These are phyloP conservation scores for bread wheat (Triticum aestivum) DNA, from an alignment of 176 grass and related monocot species.

Conservation along the genomic window DNA sequence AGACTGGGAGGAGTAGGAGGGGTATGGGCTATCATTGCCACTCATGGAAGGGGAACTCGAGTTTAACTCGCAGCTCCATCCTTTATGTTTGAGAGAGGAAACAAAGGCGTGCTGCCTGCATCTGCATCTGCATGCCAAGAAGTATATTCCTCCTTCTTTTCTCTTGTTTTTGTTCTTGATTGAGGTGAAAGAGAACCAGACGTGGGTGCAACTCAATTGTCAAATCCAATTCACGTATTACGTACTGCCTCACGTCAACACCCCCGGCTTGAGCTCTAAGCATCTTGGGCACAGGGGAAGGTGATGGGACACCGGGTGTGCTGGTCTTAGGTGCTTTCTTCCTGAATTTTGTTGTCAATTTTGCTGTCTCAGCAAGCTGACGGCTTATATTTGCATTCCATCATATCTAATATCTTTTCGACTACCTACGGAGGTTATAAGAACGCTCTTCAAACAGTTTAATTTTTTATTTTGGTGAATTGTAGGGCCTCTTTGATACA, in stretches of 20 bases:
- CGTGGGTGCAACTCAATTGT: not conserved
- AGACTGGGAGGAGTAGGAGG: not conserved
- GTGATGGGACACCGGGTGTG: constrained; percentile 20
- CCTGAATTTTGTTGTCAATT: constrained; percentile 24
- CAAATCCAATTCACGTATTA: constrained; percentile 23
- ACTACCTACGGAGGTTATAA: too few species aligned
- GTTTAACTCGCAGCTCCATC: constrained; percentile 10
- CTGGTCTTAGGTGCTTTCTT: constrained; percentile 21
- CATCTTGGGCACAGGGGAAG: not conserved
- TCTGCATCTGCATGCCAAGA: not conserved
- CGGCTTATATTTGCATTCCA: not conserved
- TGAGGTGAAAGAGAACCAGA: not conserved
- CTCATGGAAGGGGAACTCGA: constrained; percentile 31
- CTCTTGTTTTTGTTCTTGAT: not conserved
- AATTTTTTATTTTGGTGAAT: too few species aligned
- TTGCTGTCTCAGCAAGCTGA: not conserved
- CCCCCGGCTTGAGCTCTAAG: not conserved
- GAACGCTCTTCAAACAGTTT: too few species aligned
- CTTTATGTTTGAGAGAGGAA: constrained; percentile 5
- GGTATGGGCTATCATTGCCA: constrained; percentile 38
- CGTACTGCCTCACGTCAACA: not conserved
- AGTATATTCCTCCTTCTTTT: constrained; percentile 23
- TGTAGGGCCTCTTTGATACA: too few species aligned
- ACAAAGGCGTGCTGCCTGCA: constrained; percentile 18
- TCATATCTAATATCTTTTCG: not conserved